phyloP scores from a whole-genome alignment of 2,329 filamentous ascomycete genomes.

The Fusarium pilosicola region DNA sequence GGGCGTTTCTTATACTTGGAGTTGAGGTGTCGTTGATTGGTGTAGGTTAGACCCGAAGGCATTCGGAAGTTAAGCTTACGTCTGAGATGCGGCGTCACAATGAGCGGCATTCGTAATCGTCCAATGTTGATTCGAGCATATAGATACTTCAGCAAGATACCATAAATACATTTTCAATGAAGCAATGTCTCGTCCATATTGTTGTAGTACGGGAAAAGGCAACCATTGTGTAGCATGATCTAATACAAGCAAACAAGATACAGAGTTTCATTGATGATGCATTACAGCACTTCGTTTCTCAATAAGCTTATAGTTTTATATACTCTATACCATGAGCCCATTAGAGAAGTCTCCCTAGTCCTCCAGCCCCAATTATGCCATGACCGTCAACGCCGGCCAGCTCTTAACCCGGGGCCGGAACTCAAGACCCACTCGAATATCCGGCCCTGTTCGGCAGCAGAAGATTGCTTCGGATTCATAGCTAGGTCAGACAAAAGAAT shows the following conservation, averaged over 20 bases:
- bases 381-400: not conserved
- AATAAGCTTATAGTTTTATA: no score
- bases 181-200: not conserved
- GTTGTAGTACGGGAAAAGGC: no score
- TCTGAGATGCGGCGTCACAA: not conserved
- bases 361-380: not conserved
- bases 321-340: no score
- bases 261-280: not conserved
- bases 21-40: not conserved
- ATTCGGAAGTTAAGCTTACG: constrained; percentile 36
- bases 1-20: constrained; percentile 9
- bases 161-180: not conserved
- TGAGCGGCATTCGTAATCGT: not conserved
- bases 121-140: not conserved
- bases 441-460: constrained; percentile 15
- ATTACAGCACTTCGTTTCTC: not conserved
- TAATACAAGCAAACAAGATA: accelerated
- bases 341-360: not conserved
- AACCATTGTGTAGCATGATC: not conserved
- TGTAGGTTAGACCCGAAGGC: constrained; percentile 36
- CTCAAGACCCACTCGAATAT: not conserved
- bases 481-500: not conserved
- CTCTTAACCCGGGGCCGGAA: not conserved
- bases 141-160: not conserved
- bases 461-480: not conserved